phyloP scores from a whole-genome alignment of 257 asterid genomes.

The Gentiana dahurica region DNA sequence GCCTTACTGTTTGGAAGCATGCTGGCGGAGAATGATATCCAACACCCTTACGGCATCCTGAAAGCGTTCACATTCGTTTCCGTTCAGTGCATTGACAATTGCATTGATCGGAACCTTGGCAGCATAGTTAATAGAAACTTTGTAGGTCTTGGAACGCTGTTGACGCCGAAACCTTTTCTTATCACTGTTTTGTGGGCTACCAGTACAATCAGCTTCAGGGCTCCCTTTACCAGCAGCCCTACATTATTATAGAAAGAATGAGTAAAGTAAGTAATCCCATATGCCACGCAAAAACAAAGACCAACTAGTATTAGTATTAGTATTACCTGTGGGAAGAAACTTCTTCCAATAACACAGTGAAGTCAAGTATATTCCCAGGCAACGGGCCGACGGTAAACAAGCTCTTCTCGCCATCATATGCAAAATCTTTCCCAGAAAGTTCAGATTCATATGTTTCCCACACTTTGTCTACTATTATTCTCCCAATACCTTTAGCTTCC shows the following conservation, averaged over 20 bases:
- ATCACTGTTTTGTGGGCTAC: constrained; percentile 30
- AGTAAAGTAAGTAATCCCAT: neutral
- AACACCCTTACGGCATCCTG: constrained; percentile 77
- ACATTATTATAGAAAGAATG: neutral
- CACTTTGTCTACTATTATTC: constrained; percentile 40
- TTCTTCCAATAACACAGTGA: constrained; percentile 45
- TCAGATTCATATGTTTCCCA: constrained; percentile 33
- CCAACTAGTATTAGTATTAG: neutral
- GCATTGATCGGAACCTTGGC: constrained; percentile 51
- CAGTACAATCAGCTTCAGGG: constrained; percentile 21
- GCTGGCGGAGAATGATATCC: constrained; percentile 49
- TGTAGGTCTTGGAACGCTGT: constrained; percentile 37
- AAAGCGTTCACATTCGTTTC: constrained; percentile 51
- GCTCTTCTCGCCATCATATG: constrained; percentile 65
- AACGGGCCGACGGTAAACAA: constrained; percentile 60
- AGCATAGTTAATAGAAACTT: constrained; percentile 52
- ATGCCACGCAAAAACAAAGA: neutral
- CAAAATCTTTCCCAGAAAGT: constrained; percentile 37
- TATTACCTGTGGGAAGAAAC: constrained; percentile 28
- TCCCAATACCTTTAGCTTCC: constrained; percentile 55
- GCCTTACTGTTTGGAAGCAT: constrained; percentile 49
- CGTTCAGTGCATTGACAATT: constrained; percentile 39
- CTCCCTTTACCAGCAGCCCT: constrained; percentile 30
- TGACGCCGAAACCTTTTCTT: constrained; percentile 37
- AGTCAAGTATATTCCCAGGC: constrained; percentile 50